Conservation (phyloP, 1,284 basidiomycete genomes). For the Bondarzewia mesenterica region DNA sequence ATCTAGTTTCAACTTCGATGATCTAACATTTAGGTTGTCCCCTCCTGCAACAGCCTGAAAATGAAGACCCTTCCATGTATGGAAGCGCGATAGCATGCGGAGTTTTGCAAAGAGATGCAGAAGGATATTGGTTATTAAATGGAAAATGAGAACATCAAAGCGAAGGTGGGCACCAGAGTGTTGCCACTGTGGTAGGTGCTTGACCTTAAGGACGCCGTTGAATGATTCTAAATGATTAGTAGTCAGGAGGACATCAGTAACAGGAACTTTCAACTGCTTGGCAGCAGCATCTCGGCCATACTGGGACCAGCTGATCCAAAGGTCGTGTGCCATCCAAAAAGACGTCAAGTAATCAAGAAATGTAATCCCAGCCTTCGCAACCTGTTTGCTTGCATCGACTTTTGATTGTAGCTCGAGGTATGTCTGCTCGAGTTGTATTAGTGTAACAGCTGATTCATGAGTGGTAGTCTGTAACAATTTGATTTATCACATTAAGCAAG, state of each 20-base stretch:
- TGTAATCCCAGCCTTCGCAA: constrained; percentile 1
- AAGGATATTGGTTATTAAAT: constrained; percentile 19
- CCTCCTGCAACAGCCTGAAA: background rate
- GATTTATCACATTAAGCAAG: too few relatives aligned
- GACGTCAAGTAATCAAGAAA: constrained; percentile 14
- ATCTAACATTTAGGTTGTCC: too few relatives aligned
- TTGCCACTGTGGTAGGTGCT: constrained; percentile 20
- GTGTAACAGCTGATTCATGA: too few relatives aligned
- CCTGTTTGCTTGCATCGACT: too few relatives aligned
- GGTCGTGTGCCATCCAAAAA: constrained; percentile 13
- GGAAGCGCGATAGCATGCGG: constrained; percentile 1
- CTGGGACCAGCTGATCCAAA: constrained; percentile 25
- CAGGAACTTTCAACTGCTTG: constrained; percentile 11
- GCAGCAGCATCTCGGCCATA: constrained; percentile 18
- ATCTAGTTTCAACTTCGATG: too few relatives aligned
- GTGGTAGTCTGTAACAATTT: too few relatives aligned
- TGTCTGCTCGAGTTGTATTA: too few relatives aligned
- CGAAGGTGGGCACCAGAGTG: constrained; percentile 20
- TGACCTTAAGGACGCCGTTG: constrained; percentile 27
- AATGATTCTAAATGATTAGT: constrained; percentile 35
- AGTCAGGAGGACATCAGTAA: constrained; percentile 25
- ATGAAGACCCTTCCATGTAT: constrained; percentile 1
- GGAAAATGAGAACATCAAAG: constrained; percentile 21
- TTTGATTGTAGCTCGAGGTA: too few relatives aligned
- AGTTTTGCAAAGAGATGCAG: constrained; percentile 16